Base-by-base conservation (phyloP, 257 asterid species). In the Knoxia roxburghii region DNA sequence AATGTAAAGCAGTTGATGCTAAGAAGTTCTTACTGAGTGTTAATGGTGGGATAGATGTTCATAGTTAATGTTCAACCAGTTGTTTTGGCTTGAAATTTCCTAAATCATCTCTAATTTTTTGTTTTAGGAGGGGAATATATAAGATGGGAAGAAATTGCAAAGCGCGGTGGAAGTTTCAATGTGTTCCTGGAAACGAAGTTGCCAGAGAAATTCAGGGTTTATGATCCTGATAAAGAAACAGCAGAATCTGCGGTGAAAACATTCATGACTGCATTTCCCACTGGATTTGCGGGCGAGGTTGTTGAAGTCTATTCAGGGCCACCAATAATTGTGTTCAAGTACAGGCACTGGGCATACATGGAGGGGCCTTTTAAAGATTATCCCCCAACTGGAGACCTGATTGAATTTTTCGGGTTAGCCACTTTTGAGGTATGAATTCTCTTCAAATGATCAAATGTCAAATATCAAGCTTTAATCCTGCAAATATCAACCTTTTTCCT, bases 321-420 rank as follows among this genome's bases (percentile, higher is more conserved):
- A n/a, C 96, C 98, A 1, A 55, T 68, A 23, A 86, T 89, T 6
- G 72, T 69, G 0, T 89, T 75, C 83, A 89, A 80, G 72, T 91
- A 78, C 59, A 81, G 98, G 83, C 98, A 89, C 32, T 91, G 95
- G 95, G 95, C 91, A 23, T 78, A 73, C 78, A 72, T 87, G 80
- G 96, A 91, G 35, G 96, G 84, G 15, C 77, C 93, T 54, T 91
- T 57, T 68, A 80, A 87, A 66, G 89, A 75, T 2, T 67, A 78
- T 53, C 73, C 80, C 7, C 83, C 96, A 0, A 88, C 86, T 0
- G 94, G 98, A 14, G 86, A 87, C 45, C 60, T 73, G 72, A 45
- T 83, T 9, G 90, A 89, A 51, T 45, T 91, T 41, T 78, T 69
- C 51, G 95, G 98, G 6, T 71, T 57, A 0, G 83, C 69, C 32